Percentiles rank a stretch among this genome's conserved stretches.
Conservation (phyloP, 257 asterid species). For the Verbena officinalis region DNA sequence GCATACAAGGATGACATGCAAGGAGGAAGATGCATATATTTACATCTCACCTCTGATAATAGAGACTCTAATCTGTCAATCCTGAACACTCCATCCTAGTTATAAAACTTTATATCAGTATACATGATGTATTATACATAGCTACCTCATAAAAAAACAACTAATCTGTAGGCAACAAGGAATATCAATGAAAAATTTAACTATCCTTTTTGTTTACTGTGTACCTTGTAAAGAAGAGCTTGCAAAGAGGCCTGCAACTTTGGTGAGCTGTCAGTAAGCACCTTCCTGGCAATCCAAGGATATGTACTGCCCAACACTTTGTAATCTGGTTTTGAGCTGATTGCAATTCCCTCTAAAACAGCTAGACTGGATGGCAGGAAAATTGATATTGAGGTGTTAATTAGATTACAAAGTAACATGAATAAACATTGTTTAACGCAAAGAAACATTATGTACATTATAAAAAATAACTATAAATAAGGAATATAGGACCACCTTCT, state of each 20-base stretch:
- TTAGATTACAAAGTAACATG: conserved; percentile 25
- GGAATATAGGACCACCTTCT: conserved; percentile 57
- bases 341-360: conserved; percentile 94
- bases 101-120: conserved; percentile 43
- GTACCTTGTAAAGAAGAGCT: conserved; percentile 84
- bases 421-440: conserved; percentile 9
- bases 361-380: conserved; percentile 77
- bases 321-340: conserved; percentile 72
- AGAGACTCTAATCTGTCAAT: conserved; percentile 96
- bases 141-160: conserved; percentile 4
- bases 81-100: conserved; percentile 89
- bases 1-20: conserved; percentile 10
- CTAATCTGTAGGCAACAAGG: conserved; percentile 12
- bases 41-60: conserved; percentile 71
- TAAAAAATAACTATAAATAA: not conserved
- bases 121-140: conserved; percentile 22
- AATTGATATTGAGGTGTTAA: conserved; percentile 12
- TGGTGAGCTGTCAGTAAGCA: conserved; percentile 85
- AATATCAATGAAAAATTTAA: conserved; percentile 19
- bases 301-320: conserved; percentile 97
- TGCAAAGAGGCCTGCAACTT: conserved; percentile 77
- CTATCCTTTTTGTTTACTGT: conserved; percentile 6
- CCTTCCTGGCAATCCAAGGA: conserved; percentile 98
- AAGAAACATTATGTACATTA: conserved; percentile 10
- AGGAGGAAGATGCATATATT: conserved; percentile 21